phyloP scores from a whole-genome alignment of 2,329 filamentous ascomycete genomes.

The Nothophoma quercina region DNA sequence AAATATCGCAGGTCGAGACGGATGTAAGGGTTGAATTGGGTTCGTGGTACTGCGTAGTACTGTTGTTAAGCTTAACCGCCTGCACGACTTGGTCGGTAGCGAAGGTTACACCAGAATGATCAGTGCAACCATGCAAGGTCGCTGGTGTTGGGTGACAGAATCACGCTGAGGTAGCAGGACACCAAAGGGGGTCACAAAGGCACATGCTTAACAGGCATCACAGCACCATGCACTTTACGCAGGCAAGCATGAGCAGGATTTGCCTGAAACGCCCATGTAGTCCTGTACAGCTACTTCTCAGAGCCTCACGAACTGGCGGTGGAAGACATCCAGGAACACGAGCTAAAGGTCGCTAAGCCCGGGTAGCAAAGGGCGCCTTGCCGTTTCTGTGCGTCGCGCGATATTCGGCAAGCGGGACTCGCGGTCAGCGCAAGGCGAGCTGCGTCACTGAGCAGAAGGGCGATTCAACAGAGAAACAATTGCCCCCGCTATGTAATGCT shows the following conservation, averaged over 20 bases:
- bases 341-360: constrained; percentile 7
- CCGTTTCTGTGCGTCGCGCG: constrained; percentile 2
- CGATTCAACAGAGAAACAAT: constrained; percentile 12
- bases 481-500: constrained; percentile 17
- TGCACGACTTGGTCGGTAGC: neutral
- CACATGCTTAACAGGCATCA: neutral
- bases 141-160: constrained; percentile 2
- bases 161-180: constrained; percentile 1
- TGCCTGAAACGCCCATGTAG: neutral
- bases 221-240: neutral
- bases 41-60: too few relatives aligned
- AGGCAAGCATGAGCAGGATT: neutral
- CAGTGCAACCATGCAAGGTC: constrained; percentile 7
- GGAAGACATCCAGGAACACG: constrained; percentile 8
- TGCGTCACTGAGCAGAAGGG: constrained; percentile 19
- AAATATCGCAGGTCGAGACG: too few relatives aligned
- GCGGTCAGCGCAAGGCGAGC: constrained; percentile 1
- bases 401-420: neutral
- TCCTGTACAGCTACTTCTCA: neutral
- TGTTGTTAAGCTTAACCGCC: constrained; percentile 1
- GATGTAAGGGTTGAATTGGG: too few relatives aligned
- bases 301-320: constrained; percentile 11
- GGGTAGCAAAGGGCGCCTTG: constrained; percentile 8
- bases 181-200: neutral
- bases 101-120: constrained; percentile 9